These are phyloP conservation scores for Mucor saturninus DNA, from an alignment of 371 early-diverging fungal genomes.

Conservation along the genomic window DNA sequence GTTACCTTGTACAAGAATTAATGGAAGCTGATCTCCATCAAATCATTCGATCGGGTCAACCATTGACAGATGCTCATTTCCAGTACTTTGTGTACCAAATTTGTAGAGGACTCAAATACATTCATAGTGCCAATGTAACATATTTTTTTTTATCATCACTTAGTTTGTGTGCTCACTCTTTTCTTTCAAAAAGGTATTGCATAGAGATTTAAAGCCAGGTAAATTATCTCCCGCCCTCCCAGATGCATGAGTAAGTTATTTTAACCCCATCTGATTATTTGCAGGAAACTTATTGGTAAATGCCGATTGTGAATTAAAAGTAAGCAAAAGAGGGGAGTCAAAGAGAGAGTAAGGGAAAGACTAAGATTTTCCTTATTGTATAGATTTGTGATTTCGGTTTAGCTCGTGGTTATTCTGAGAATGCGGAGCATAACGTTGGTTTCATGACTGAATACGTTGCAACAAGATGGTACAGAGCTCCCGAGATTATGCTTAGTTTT, in stretches of 20 bases:
- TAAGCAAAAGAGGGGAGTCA: slow-evolving; percentile 13
- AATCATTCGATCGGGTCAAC: slow-evolving; percentile 95
- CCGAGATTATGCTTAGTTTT: slow-evolving; percentile 97
- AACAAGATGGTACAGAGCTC: slow-evolving; percentile 98
- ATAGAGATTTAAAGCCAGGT: slow-evolving; percentile 98
- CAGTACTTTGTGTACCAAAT: slow-evolving; percentile 99
- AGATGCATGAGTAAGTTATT: not conserved
- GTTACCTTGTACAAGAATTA: slow-evolving; percentile 87
- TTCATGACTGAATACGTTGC: slow-evolving; percentile 98
- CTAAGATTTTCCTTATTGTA: not conserved
- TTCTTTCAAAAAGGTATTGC: slow-evolving; percentile 59
- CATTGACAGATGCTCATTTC: slow-evolving; percentile 95
- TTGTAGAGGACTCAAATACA: slow-evolving; percentile 95
- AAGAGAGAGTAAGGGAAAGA: not conserved
- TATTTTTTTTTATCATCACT: not conserved
- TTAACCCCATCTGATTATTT: slow-evolving; percentile 1
- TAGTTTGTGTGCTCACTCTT: not conserved
- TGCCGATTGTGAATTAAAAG: slow-evolving; percentile 95
- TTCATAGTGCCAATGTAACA: slow-evolving; percentile 95
- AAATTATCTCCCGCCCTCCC: slow-evolving; percentile 1
- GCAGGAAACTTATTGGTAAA: slow-evolving; percentile 92
- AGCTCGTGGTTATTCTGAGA: slow-evolving; percentile 88
- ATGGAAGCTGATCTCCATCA: slow-evolving; percentile 99
- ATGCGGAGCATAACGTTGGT: slow-evolving; percentile 81
- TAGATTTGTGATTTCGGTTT: slow-evolving; percentile 95